Evolutionary conservation across 2,329 filamentous ascomycete genomes (phyloP).

Genomic region (Acarospora socialis): DNA sequence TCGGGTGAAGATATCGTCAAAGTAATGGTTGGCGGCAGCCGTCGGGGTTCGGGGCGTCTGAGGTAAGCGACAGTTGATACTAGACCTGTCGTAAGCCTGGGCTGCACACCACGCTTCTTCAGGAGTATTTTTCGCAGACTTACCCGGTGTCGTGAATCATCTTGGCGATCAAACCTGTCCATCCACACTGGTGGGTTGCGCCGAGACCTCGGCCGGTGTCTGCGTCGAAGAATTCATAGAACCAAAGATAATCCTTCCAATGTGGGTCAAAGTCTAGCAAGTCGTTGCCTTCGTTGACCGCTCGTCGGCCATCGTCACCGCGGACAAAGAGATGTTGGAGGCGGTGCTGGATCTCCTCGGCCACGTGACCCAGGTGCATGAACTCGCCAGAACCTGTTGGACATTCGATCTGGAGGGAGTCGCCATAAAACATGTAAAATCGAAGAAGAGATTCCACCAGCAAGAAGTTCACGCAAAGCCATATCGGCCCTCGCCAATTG

Average conservation of each 20-base stretch:
- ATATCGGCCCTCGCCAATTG: constrained; percentile 86
- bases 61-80: constrained; percentile 75
- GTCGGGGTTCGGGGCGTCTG: constrained; percentile 84
- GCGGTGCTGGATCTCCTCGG: constrained; percentile 88
- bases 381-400: constrained; percentile 84
- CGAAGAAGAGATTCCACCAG: constrained; percentile 87
- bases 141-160: constrained; percentile 97
- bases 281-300: constrained; percentile 74
- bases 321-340: constrained; percentile 82
- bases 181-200: constrained; percentile 87
- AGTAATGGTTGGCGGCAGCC: constrained; percentile 78
- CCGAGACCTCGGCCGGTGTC: constrained; percentile 80
- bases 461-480: constrained; percentile 91
- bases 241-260: constrained; percentile 91
- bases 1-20: constrained; percentile 72
- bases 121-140: constrained; percentile 24
- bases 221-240: constrained; percentile 95
- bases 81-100: constrained; percentile 29
- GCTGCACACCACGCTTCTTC: too few species aligned
- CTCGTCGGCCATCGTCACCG: constrained; percentile 70
- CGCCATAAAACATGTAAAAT: constrained; percentile 93
- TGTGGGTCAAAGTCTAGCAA: constrained; percentile 79
- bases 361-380: constrained; percentile 91
- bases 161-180: constrained; percentile 89
- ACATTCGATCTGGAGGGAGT: constrained; percentile 77